Evolutionary conservation across 2,329 filamentous ascomycete species (phyloP).

Genomic region (Apiospora hydei): DNA sequence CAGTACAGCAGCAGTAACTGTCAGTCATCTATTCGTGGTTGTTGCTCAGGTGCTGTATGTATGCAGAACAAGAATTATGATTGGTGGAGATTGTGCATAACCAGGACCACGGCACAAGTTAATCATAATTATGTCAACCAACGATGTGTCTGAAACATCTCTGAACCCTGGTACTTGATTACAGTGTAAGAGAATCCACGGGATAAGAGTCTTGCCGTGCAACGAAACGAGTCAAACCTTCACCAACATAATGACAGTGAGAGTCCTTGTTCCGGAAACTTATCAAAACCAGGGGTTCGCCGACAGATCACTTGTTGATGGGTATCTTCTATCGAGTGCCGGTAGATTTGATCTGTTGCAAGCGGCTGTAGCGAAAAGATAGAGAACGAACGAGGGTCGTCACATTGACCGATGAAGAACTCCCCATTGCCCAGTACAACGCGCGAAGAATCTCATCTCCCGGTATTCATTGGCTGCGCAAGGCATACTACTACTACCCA

Average conservation of each 20-base stretch:
- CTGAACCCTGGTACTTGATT: slow-evolving; percentile 9
- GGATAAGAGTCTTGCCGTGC: slow-evolving; percentile 14
- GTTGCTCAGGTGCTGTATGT: not conserved
- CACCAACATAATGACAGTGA: slow-evolving; percentile 5
- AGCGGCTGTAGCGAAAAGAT: not conserved
- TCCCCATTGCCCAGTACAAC: not conserved
- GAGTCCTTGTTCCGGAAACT: slow-evolving; percentile 6
- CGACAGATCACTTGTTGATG: slow-evolving; percentile 11
- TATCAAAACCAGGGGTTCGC: not conserved
- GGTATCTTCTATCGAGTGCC: not conserved
- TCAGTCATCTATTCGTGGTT: not conserved
- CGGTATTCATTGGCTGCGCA: not conserved
- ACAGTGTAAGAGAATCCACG: slow-evolving; percentile 19
- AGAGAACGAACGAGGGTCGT: not conserved
- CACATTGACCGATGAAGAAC: slow-evolving; percentile 3
- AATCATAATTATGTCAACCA: slow-evolving; percentile 23
- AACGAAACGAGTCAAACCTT: slow-evolving; percentile 20
- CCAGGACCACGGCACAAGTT: not conserved
- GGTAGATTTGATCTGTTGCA: not conserved
- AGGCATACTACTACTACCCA: not conserved
- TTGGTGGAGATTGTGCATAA: not conserved
- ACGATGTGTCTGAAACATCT: slow-evolving; percentile 25
- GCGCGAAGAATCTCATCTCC: slow-evolving; percentile 8
- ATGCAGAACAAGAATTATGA: not conserved
- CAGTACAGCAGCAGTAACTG: not conserved